Evolutionary conservation across 805 yeast genomes (phyloP).

Genomic region (Hanseniaspora lachancei): DNA sequence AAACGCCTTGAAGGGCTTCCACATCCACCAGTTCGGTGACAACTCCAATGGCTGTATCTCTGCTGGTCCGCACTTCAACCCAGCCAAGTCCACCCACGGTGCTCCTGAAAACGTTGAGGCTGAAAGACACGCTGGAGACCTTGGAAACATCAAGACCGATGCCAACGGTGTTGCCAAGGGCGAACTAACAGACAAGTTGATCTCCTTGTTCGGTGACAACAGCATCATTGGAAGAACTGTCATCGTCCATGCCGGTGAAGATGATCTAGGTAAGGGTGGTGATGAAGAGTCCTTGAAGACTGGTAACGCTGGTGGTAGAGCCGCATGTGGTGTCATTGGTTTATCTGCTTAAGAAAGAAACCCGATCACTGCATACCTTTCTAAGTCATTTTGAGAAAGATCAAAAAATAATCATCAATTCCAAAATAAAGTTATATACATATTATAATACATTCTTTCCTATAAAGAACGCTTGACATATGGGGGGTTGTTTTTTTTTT

Average conservation of each 20-base stretch:
- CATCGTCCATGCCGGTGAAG: conserved; percentile 83
- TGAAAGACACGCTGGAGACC: conserved; percentile 53
- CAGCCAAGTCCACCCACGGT: conserved; percentile 79
- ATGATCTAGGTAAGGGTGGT: conserved; percentile 91
- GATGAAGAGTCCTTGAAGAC: conserved; percentile 82
- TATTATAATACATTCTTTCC: too few species aligned
- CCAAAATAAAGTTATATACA: too few species aligned
- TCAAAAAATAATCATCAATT: too few species aligned
- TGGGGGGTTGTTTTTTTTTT: too few species aligned
- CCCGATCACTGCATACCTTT: too few species aligned
- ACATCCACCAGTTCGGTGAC: conserved; percentile 95
- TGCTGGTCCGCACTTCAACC: conserved; percentile 96
- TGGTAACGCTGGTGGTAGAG: conserved; percentile 96
- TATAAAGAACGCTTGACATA: too few species aligned
- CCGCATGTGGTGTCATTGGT: conserved; percentile 98
- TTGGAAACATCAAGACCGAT: conserved; percentile 89
- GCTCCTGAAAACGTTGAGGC: conserved; percentile 51
- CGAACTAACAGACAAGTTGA: conserved; percentile 56
- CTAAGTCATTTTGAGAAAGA: not conserved
- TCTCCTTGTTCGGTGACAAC: conserved; percentile 75
- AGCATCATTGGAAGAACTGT: conserved; percentile 90
- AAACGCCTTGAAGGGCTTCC: conserved; percentile 90
- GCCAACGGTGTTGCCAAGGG: conserved; percentile 86
- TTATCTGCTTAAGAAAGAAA: conserved; percentile 17
- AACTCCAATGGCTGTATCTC: conserved; percentile 93